Evolutionary conservation across 495 filamentous ascomycete species (phyloP).

Genomic region (Cryomyces minteri): DNA sequence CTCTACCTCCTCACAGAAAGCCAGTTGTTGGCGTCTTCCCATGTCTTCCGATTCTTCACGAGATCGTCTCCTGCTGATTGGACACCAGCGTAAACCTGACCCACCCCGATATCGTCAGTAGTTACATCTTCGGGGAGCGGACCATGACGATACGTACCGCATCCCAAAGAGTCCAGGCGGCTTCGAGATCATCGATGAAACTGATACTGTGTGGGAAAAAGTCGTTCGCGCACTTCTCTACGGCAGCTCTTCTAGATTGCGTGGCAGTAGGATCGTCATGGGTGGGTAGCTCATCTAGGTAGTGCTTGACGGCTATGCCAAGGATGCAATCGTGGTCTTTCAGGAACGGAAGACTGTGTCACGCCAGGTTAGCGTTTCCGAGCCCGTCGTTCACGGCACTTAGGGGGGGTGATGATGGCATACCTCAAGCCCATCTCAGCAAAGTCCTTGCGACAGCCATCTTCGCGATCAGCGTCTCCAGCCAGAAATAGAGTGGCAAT

Average conservation of each 20-base stretch:
- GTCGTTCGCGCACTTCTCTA: slow-evolving; percentile 37
- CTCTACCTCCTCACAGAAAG: slow-evolving; percentile 1
- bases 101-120: neutral
- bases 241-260: slow-evolving; percentile 41
- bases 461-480: slow-evolving; percentile 50
- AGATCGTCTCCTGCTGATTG: slow-evolving; percentile 34
- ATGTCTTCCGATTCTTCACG: slow-evolving; percentile 5
- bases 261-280: slow-evolving; percentile 32
- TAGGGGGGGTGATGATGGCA: slow-evolving; percentile 7
- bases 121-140: neutral
- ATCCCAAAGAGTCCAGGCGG: slow-evolving; percentile 69
- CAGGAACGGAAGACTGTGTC: slow-evolving; percentile 61
- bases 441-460: slow-evolving; percentile 35
- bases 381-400: too few relatives aligned
- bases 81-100: slow-evolving; percentile 43
- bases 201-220: slow-evolving; percentile 64
- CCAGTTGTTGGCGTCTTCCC: slow-evolving; percentile 14
- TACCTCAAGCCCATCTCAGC: slow-evolving; percentile 55
- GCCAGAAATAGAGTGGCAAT: slow-evolving; percentile 62
- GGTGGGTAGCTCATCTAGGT: slow-evolving; percentile 65
- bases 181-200: slow-evolving; percentile 58
- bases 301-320: slow-evolving; percentile 81
- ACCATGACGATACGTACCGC: slow-evolving; percentile 32
- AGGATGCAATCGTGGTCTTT: slow-evolving; percentile 63
- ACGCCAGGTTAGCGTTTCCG: too few relatives aligned